Percentiles rank a stretch among this genome's conserved stretches.
Evolutionary conservation across 2,329 filamentous ascomycete species (phyloP).

Genomic region (Monilinia vaccinii-corymbosi): DNA sequence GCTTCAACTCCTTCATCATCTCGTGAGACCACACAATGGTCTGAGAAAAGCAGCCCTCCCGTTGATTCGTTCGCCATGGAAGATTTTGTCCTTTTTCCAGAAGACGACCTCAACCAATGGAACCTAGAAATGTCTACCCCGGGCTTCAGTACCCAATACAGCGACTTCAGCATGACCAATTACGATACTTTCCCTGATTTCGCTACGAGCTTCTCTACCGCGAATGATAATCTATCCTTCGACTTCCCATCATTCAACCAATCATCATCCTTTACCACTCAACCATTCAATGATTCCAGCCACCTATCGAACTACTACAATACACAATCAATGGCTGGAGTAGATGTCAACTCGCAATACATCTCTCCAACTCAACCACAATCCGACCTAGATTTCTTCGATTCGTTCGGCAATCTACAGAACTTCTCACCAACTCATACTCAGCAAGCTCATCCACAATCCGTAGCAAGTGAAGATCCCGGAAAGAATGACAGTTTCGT

Average conservation of each 20-base stretch:
- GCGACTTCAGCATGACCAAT: slow-evolving; percentile 21
- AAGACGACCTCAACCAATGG: slow-evolving; percentile 18
- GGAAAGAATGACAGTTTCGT: neutral
- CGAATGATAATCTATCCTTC: slow-evolving; percentile 8
- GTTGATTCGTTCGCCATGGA: slow-evolving; percentile 20
- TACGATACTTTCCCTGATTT: slow-evolving; percentile 18
- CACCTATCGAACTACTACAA: neutral
- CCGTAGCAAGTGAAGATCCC: neutral
- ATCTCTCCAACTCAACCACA: neutral
- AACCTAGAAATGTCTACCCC: slow-evolving; percentile 17
- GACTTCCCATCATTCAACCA: slow-evolving; percentile 16
- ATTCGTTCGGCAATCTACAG: neutral
- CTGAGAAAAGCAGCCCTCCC: slow-evolving; percentile 14
- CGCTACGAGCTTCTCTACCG: neutral
- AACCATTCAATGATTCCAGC: neutral
- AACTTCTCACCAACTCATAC: neutral
- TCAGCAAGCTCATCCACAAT: slow-evolving; percentile 3
- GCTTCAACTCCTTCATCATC: slow-evolving; percentile 12
- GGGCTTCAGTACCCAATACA: slow-evolving; percentile 15
- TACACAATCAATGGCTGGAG: neutral
- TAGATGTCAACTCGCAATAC: slow-evolving; percentile 1
- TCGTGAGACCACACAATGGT: slow-evolving; percentile 11
- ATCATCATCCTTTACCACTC: slow-evolving; percentile 9
- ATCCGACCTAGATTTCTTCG: neutral
- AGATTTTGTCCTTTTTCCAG: slow-evolving; percentile 27